Evolutionary conservation across 768 basidiomycete genomes (phyloP).

Genomic region (Boletus fagicola): DNA sequence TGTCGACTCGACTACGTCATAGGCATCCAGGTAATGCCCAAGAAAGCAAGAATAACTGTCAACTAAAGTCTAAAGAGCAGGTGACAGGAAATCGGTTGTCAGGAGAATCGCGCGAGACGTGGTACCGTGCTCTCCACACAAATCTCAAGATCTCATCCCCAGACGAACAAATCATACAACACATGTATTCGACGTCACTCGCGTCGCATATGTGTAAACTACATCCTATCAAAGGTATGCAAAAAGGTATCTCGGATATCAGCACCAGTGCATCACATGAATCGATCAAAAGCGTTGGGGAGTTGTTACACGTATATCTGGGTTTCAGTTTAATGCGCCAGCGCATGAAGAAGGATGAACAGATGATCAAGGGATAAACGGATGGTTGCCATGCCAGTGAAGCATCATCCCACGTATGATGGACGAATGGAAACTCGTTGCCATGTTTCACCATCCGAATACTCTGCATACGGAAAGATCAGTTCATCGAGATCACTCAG

Average conservation of each 20-base stretch:
- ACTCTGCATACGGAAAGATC: constrained; percentile 1
- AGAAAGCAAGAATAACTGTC: too few relatives aligned
- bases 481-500: not conserved
- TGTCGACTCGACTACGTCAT: too few relatives aligned
- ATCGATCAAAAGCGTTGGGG: not conserved
- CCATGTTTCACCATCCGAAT: constrained; percentile 10
- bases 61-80: too few relatives aligned
- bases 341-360: not conserved
- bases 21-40: too few relatives aligned
- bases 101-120: too few relatives aligned
- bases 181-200: too few relatives aligned
- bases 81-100: too few relatives aligned
- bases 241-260: not conserved
- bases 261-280: not conserved
- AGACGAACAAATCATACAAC: not conserved
- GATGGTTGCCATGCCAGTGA: too few relatives aligned
- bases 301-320: not conserved
- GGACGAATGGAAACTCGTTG: not conserved
- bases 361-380: not conserved
- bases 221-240: not conserved
- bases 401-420: too few relatives aligned
- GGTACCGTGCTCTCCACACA: too few relatives aligned
- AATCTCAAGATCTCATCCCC: too few relatives aligned
- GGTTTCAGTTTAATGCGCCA: not conserved
- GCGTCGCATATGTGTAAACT: too few relatives aligned